Conservation (phyloP, 257 asterid genomes). For the Fraxinus pennsylvanica region DNA sequence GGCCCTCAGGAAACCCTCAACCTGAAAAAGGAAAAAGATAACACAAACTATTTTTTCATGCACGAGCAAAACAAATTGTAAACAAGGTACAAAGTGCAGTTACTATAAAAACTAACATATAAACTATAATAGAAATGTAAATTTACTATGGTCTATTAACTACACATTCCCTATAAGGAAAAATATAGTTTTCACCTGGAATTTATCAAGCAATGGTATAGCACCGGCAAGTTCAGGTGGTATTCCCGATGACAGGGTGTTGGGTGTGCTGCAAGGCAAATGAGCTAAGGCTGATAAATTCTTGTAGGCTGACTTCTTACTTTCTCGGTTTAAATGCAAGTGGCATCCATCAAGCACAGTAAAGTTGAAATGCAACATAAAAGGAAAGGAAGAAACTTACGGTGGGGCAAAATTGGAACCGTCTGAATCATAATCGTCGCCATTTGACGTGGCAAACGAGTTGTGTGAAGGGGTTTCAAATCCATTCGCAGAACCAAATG, state of each 20-base stretch:
- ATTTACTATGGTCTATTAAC: background rate
- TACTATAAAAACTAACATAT: conserved; percentile 15
- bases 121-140: conserved; percentile 10
- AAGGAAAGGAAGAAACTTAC: conserved; percentile 44
- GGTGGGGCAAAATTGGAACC: conserved; percentile 87
- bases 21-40: conserved; percentile 43
- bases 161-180: conserved; percentile 8
- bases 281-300: conserved; percentile 19
- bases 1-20: conserved; percentile 91
- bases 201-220: conserved; percentile 83
- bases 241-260: conserved; percentile 70
- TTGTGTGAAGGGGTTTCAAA: conserved; percentile 66
- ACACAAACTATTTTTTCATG: conserved; percentile 7
- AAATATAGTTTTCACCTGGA: conserved; percentile 60
- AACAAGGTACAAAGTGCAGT: background rate
- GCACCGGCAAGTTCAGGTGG: conserved; percentile 94
- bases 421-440: conserved; percentile 94
- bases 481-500: conserved; percentile 88
- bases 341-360: background rate
- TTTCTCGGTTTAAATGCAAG: conserved; percentile 2
- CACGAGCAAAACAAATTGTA: conserved; percentile 6
- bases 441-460: conserved; percentile 67
- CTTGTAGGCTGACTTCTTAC: background rate
- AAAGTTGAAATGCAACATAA: background rate
- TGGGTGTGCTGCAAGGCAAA: conserved; percentile 72